Percentiles rank a stretch among this genome's conserved stretches.
Evolutionary conservation across 2,329 filamentous ascomycete genomes (phyloP).

Genomic region (Chaetomium globosum): DNA sequence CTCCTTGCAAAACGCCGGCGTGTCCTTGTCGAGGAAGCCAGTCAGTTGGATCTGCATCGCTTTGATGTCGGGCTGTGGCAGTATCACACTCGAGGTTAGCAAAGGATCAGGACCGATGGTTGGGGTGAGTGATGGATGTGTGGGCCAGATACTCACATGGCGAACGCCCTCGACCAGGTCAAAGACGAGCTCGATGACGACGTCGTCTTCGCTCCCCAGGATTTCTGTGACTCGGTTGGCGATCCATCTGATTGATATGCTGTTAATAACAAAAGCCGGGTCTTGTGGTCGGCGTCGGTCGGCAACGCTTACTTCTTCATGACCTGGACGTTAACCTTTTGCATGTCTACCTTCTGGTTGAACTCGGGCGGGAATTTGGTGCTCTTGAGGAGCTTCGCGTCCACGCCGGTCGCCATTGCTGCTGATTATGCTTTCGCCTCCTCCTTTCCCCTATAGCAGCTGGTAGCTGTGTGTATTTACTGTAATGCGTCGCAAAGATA

Average conservation of each 20-base stretch:
- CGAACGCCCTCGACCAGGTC: slow-evolving; percentile 71
- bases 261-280: background rate
- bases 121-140: background rate
- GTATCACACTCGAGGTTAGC: slow-evolving; percentile 35
- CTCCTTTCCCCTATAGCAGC: background rate
- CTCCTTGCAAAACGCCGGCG: slow-evolving; percentile 85
- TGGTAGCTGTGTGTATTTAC: background rate
- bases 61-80: slow-evolving; percentile 87
- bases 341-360: slow-evolving; percentile 93
- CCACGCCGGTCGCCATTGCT: slow-evolving; percentile 78
- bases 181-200: slow-evolving; percentile 84
- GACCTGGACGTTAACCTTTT: slow-evolving; percentile 93
- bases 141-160: slow-evolving; percentile 60
- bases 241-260: slow-evolving; percentile 74
- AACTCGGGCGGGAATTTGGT: slow-evolving; percentile 96
- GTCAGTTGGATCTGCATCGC: slow-evolving; percentile 90
- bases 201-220: slow-evolving; percentile 89
- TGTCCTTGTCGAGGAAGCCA: slow-evolving; percentile 93
- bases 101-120: background rate
- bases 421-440: background rate
- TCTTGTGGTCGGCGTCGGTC: background rate
- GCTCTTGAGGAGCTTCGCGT: slow-evolving; percentile 83
- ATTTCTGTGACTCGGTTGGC: slow-evolving; percentile 84
- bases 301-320: slow-evolving; percentile 83
- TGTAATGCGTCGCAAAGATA: background rate